Conservation (phyloP, 768 basidiomycete genomes). For the Cyclocybe cylindracea region DNA sequence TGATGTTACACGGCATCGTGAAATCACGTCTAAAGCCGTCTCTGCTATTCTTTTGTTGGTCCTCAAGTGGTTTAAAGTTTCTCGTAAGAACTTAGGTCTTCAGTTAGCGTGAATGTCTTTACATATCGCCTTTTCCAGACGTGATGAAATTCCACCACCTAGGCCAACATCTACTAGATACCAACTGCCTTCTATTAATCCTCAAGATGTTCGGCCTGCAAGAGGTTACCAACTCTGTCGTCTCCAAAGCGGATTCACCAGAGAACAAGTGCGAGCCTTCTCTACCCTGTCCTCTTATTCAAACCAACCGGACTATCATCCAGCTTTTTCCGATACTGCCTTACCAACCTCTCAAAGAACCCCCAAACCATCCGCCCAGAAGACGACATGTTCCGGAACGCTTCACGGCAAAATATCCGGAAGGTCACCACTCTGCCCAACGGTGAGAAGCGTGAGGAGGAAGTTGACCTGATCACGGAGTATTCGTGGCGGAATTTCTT, state of each 20-base stretch:
- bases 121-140: slow-evolving; percentile 48
- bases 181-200: slow-evolving; percentile 90
- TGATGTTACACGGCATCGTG: slow-evolving; percentile 92
- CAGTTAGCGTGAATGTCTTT: background rate
- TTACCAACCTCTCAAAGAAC: slow-evolving; percentile 71
- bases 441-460: slow-evolving; percentile 78
- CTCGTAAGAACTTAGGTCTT: slow-evolving; percentile 63
- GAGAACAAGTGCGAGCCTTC: slow-evolving; percentile 66
- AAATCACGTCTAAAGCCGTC: slow-evolving; percentile 96
- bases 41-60: slow-evolving; percentile 90
- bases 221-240: slow-evolving; percentile 81
- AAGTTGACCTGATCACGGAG: slow-evolving; percentile 89
- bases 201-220: slow-evolving; percentile 98
- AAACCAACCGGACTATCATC: background rate
- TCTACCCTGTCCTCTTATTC: background rate
- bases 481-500: slow-evolving; percentile 99
- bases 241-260: slow-evolving; percentile 86
- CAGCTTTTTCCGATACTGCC: slow-evolving; percentile 97
- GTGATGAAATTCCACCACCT: slow-evolving; percentile 99
- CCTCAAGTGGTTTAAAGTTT: slow-evolving; percentile 98
- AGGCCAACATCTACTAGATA: slow-evolving; percentile 93
- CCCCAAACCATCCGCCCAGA: slow-evolving; percentile 59
- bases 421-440: slow-evolving; percentile 65
- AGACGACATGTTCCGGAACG: slow-evolving; percentile 59
- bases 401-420: slow-evolving; percentile 58